Percentiles rank a stretch among this genome's conserved stretches.
Conservation (phyloP, 2,329 filamentous ascomycete species). For the Trichoderma lentiforme region DNA sequence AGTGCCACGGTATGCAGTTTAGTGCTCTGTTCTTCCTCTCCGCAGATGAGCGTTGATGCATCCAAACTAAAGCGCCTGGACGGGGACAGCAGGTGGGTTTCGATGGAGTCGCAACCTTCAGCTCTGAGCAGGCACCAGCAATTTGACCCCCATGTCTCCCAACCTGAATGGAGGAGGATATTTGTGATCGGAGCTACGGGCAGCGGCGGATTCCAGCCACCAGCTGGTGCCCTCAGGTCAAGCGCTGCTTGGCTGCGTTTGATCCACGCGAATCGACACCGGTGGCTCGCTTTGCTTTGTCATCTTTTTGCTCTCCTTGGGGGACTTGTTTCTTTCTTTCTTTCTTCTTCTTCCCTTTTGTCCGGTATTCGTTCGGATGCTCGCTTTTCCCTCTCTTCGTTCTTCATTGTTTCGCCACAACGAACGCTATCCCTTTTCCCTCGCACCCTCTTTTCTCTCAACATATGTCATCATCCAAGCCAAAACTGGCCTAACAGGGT, state of each 20-base stretch:
- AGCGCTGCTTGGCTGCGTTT: not conserved
- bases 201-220: not conserved
- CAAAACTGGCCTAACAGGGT: constrained; percentile 15
- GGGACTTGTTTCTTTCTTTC: not conserved
- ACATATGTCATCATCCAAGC: not conserved
- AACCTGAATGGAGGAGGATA: not conserved
- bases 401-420: not conserved
- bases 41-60: not conserved
- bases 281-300: not conserved
- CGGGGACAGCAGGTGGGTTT: constrained; percentile 4
- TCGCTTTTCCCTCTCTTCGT: not conserved
- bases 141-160: not conserved
- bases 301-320: not conserved
- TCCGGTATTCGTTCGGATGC: not conserved
- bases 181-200: not conserved
- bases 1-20: not conserved
- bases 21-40: constrained; percentile 7
- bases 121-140: not conserved
- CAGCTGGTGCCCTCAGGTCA: not conserved
- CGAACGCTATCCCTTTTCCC: not conserved
- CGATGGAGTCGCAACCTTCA: constrained; percentile 6
- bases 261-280: not conserved
- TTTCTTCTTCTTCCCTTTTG: not conserved
- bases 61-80: not conserved
- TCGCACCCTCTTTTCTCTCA: not conserved